Conservation (phyloP, 163 green algal species). For the Scenedesmus sp. region DNA sequence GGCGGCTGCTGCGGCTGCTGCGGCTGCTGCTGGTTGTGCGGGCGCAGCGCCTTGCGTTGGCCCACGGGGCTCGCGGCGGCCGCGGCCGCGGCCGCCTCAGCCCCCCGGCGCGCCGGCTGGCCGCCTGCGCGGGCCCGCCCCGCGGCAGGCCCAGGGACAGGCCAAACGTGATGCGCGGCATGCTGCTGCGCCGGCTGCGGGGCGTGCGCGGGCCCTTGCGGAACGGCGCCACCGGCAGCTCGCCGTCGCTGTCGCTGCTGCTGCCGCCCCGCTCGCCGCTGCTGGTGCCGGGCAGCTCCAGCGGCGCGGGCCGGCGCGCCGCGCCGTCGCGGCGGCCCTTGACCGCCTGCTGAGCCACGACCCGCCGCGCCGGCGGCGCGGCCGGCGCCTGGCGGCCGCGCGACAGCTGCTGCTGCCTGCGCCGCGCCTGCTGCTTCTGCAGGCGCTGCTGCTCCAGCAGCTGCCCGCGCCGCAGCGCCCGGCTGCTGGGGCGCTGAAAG, state of each 20-base stretch:
- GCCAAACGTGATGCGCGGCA: too few species aligned
- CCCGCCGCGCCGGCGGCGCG: neutral
- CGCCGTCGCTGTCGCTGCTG: neutral
- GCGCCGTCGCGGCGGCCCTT: constrained; percentile 3
- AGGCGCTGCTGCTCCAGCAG: constrained; percentile 10
- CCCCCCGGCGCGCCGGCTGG: neutral
- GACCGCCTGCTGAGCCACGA: neutral
- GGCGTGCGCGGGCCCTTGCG: neutral
- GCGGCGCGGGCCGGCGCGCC: neutral
- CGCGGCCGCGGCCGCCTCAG: constrained; percentile 1
- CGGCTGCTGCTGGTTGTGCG: constrained; percentile 33
- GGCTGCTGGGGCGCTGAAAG: constrained; percentile 4
- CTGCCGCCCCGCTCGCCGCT: neutral
- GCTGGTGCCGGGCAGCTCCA: neutral
- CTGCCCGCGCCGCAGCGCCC: neutral
- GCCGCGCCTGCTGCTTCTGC: too few species aligned
- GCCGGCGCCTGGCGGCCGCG: neutral
- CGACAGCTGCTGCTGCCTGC: constrained; percentile 1
- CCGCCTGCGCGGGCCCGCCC: neutral
- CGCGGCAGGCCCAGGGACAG: neutral
- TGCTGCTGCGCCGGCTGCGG: neutral
- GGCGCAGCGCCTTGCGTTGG: neutral
- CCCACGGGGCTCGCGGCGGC: neutral
- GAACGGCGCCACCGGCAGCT: neutral
- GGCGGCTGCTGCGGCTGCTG: too few species aligned